Evolutionary conservation across 306 rosid species (phyloP), one percentile per base, ranked within the genome.

Genomic region (Glycine latifolia): DNA sequence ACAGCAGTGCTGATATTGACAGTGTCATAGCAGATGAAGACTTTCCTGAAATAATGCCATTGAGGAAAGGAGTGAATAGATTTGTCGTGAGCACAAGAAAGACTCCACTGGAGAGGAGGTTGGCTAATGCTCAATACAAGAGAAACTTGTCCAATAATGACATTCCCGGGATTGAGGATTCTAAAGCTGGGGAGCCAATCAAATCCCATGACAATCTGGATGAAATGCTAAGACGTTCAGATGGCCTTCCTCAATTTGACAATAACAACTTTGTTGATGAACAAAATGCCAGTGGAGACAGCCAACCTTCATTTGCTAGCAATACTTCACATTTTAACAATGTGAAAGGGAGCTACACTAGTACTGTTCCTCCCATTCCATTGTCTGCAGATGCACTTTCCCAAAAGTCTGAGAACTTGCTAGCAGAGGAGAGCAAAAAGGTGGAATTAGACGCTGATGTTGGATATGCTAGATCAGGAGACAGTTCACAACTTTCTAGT

Each of bases 11-110:
- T 77, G 94, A 91, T 82, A 87, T 89, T 85, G 87, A 82, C 75
- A 82, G 76, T 76, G 79, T 83, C 43, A 73, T 89, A 47, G 63
- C 90, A 33, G 94, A 95, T 84, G 93, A 91, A 62, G 98, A 95
- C 86, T 95, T 91, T 82, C 99, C 99, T 14, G 97, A 93, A 88
- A 95, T 95, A 87, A 91, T 95, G 97, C 99, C 99, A 0, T 83
- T 93, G 81, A 93, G 99, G 86, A 93, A 93, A 89, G 98, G 98
- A 63, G 94, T 90, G 37, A 95, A 93, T 67, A 89, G 99, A 89
- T 93, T 95, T 87, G 98, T 91, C 43, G 98, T 93, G 77, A 91
- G 97, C 91, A 89, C 97, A 3, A 89, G 96, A 92, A 95, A 93
- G 84, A 93, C 93, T 10, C 93, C 97, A 12, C 46, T 93, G 66